Evolutionary conservation across 2,329 filamentous ascomycete genomes (phyloP).

Genomic region (Microsporum audouinii): DNA sequence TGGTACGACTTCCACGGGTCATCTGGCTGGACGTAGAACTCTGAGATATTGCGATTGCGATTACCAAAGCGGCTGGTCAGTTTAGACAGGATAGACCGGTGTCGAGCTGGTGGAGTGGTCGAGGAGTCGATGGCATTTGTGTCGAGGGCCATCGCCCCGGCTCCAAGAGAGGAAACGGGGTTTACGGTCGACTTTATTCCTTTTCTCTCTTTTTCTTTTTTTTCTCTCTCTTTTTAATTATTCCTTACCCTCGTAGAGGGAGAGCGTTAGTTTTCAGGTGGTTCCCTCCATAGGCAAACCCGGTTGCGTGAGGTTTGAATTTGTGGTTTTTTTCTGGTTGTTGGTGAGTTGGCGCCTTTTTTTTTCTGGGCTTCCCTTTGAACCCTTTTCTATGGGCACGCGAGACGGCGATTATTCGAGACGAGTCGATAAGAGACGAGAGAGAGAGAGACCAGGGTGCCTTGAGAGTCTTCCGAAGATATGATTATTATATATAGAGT

Average conservation of each 20-base stretch:
- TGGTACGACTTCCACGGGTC: constrained; percentile 53
- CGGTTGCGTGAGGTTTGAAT: neutral
- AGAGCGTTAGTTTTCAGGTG: neutral
- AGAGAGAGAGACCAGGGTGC: too few relatives aligned
- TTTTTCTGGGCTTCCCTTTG: too few relatives aligned
- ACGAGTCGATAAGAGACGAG: neutral
- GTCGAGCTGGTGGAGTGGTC: constrained; percentile 29
- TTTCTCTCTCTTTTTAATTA: neutral
- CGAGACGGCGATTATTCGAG: neutral
- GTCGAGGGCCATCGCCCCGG: constrained; percentile 32
- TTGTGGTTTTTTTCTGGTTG: too few relatives aligned
- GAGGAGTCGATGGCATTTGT: constrained; percentile 23
- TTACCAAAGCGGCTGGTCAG: constrained; percentile 45
- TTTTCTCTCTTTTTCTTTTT: neutral
- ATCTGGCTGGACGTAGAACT: constrained; percentile 51
- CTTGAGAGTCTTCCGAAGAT: too few relatives aligned
- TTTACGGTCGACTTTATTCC: neutral
- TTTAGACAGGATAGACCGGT: constrained; percentile 40
- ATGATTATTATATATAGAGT: neutral
- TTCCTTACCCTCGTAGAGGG: neutral
- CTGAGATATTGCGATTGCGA: constrained; percentile 45
- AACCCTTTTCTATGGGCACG: neutral
- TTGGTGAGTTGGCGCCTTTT: neutral
- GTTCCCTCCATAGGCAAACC: neutral
- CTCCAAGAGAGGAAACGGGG: neutral